Conservation (phyloP, 2,329 filamentous ascomycete genomes). For the Cercospora canescens region DNA sequence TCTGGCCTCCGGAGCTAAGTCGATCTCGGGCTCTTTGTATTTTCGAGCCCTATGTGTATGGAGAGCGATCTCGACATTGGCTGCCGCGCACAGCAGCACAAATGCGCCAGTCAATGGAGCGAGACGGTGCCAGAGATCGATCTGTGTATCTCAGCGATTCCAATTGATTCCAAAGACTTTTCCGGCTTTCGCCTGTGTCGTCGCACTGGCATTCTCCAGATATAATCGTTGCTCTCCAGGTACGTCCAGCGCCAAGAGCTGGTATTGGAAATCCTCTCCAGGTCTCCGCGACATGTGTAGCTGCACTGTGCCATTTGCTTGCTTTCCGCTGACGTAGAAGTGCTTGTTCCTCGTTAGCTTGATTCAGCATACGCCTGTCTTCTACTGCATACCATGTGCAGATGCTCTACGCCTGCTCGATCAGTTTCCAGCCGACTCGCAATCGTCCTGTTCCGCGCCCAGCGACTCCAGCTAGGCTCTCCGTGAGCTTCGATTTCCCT, state of each 20-base stretch:
- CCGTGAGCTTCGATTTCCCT: conserved; percentile 75
- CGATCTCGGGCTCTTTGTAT: not conserved
- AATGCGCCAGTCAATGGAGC: not conserved
- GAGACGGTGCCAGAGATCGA: not conserved
- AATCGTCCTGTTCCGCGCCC: conserved; percentile 65
- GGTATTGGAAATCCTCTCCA: conserved; percentile 70
- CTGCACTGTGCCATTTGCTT: conserved; percentile 70
- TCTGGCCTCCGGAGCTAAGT: not conserved
- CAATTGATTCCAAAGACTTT: conserved; percentile 66
- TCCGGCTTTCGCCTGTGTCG: conserved; percentile 35
- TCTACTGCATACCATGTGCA: conserved; percentile 59
- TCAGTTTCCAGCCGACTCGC: conserved; percentile 62
- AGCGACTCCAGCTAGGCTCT: conserved; percentile 77
- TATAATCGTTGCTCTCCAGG: conserved; percentile 65
- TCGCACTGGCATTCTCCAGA: conserved; percentile 61
- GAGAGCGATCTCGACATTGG: not conserved
- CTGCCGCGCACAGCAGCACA: not conserved
- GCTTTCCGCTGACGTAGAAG: conserved; percentile 81
- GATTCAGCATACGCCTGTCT: not conserved
- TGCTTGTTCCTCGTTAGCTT: conserved; percentile 42
- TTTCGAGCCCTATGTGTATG: not conserved
- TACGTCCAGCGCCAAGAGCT: conserved; percentile 77
- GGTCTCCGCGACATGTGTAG: conserved; percentile 74
- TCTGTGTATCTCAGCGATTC: conserved; percentile 34
- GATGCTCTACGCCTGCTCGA: conserved; percentile 72